A percentile compares a stretch with the other conserved stretches of the same genome.
Evolutionary conservation across 495 filamentous ascomycete genomes (phyloP).

Genomic region (Durotheca rogersii): DNA sequence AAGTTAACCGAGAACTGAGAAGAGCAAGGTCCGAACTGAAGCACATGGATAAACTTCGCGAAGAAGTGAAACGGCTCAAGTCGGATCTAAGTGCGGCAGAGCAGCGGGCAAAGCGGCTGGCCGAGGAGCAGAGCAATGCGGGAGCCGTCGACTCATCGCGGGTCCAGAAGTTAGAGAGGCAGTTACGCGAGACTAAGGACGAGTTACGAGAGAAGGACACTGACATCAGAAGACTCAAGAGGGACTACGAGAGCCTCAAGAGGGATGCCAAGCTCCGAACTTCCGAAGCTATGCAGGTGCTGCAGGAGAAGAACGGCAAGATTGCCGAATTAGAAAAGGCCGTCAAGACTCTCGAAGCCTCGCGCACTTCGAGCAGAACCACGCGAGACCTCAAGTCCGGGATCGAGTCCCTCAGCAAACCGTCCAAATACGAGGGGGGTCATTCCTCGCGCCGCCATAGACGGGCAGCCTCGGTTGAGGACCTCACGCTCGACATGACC

Average conservation of each 20-base stretch:
- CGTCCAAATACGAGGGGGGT: constrained; percentile 22
- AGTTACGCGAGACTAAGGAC: constrained; percentile 41
- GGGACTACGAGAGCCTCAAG: constrained; percentile 57
- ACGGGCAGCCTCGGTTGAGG: constrained; percentile 28
- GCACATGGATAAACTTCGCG: constrained; percentile 49
- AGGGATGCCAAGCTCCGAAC: constrained; percentile 59
- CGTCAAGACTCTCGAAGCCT: constrained; percentile 19
- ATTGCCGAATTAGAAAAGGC: constrained; percentile 51
- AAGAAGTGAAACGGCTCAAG: constrained; percentile 50
- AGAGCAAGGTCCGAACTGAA: constrained; percentile 51
- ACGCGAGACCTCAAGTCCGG: constrained; percentile 25
- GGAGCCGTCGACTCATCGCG: constrained; percentile 41
- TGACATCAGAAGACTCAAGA: constrained; percentile 55
- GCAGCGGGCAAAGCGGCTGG: constrained; percentile 42
- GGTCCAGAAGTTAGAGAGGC: constrained; percentile 46
- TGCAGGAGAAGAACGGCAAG: constrained; percentile 66
- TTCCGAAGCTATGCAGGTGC: constrained; percentile 54
- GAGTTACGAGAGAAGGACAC: constrained; percentile 48
- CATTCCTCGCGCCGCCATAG: constrained; percentile 8
- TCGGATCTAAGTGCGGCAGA: constrained; percentile 50
- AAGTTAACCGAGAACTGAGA: constrained; percentile 49
- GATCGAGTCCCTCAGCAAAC: constrained; percentile 31
- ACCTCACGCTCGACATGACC: constrained; percentile 29
- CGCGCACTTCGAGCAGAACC: constrained; percentile 13
- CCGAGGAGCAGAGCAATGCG: constrained; percentile 48